phyloP scores from a whole-genome alignment of 306 rosid species.

The Crotalaria pallida region DNA sequence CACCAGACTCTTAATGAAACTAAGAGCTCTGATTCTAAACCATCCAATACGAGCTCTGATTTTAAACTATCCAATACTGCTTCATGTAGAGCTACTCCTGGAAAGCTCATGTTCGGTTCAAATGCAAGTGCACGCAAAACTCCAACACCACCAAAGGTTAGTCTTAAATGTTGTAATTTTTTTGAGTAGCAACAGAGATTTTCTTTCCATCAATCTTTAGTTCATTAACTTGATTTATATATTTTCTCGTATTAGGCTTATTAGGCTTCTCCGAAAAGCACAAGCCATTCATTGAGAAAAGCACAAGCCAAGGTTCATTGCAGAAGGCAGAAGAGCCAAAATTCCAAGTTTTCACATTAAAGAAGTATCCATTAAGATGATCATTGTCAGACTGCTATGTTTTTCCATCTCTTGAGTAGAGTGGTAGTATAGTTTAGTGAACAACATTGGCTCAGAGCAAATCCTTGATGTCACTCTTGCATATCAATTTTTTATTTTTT shows the following conservation, averaged over 20 bases:
- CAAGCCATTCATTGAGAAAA: no score
- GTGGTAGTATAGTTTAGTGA: background rate
- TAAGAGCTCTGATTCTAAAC: slow-evolving; percentile 18
- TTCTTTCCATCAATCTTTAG: background rate
- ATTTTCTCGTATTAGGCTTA: background rate
- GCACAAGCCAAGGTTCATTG: slow-evolving; percentile 24
- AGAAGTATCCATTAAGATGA: slow-evolving; percentile 46
- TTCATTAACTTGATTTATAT: background rate
- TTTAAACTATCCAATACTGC: slow-evolving; percentile 9
- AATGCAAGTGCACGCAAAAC: background rate
- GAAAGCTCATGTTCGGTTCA: slow-evolving; percentile 55
- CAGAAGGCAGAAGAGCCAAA: slow-evolving; percentile 30
- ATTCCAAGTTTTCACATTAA: slow-evolving; percentile 54
- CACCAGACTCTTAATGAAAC: slow-evolving; percentile 21
- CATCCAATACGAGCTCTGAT: slow-evolving; percentile 24
- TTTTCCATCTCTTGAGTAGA: background rate
- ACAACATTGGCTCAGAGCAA: background rate
- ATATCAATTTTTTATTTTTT: background rate
- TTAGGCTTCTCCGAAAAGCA: slow-evolving; percentile 22
- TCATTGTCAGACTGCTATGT: background rate
- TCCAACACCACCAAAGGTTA: slow-evolving; percentile 30
- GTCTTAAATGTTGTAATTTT: background rate
- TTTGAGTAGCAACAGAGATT: background rate
- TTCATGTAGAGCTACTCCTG: slow-evolving; percentile 10
- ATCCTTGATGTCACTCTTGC: background rate